These are phyloP conservation scores for Colletotrichum spinosum DNA, from an alignment of 2,329 filamentous ascomycete genomes.

Conservation along the genomic window DNA sequence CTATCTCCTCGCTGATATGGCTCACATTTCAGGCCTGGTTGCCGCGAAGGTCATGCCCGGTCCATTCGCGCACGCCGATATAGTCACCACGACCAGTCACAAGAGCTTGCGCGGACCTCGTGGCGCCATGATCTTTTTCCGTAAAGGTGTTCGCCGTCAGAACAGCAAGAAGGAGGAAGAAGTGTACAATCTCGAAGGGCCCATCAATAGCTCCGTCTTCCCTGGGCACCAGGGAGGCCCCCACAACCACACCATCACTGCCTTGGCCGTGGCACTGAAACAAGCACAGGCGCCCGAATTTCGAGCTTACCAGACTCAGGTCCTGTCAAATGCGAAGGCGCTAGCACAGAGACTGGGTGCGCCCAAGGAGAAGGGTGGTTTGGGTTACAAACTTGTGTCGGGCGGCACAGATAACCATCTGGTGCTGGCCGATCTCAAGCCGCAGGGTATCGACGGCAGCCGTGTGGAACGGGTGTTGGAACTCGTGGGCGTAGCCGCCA, in stretches of 20 bases:
- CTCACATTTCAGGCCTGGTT: conserved; percentile 94
- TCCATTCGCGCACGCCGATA: conserved; percentile 89
- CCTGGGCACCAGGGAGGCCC: conserved; percentile 97
- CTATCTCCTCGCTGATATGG: conserved; percentile 96
- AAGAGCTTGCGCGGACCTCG: conserved; percentile 96
- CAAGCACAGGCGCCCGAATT: conserved; percentile 93
- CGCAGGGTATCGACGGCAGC: conserved; percentile 86
- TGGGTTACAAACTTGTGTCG: conserved; percentile 90
- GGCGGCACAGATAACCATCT: conserved; percentile 98
- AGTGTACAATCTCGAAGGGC: conserved; percentile 89
- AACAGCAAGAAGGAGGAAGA: conserved; percentile 89
- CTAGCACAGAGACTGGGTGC: conserved; percentile 77
- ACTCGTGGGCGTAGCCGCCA: conserved; percentile 94
- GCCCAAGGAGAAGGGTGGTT: conserved; percentile 78
- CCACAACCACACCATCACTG: conserved; percentile 99
- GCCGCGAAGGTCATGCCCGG: conserved; percentile 91
- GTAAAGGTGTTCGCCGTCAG: conserved; percentile 86
- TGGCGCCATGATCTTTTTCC: conserved; percentile 98
- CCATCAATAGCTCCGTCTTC: conserved; percentile 97
- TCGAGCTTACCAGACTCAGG: conserved; percentile 89
- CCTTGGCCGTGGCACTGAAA: conserved; percentile 92
- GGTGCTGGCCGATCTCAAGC: conserved; percentile 91
- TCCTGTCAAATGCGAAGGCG: conserved; percentile 90
- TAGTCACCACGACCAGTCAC: conserved; percentile 98
- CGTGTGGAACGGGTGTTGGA: conserved; percentile 92